phyloP scores from a whole-genome alignment of 1,284 basidiomycete species.

The Apiotrichum gamsii region DNA sequence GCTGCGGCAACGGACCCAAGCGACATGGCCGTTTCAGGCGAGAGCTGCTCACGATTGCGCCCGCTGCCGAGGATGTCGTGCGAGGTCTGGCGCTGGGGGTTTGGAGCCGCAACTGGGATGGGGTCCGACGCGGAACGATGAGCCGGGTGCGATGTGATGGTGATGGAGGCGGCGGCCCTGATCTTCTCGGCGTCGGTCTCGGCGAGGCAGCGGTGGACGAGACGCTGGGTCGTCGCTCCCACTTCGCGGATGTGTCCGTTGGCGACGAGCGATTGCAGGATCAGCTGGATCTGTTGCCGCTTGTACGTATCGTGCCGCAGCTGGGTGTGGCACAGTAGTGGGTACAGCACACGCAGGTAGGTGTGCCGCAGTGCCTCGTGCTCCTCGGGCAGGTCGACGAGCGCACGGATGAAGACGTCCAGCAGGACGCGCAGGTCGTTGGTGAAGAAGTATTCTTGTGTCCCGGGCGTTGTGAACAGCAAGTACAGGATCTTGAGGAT shows the following conservation, averaged over 20 bases:
- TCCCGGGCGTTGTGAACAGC: conserved; percentile 87
- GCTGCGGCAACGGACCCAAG: conserved; percentile 8
- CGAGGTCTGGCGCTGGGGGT: too few relatives aligned
- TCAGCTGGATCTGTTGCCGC: conserved; percentile 74
- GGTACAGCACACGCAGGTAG: conserved; percentile 91
- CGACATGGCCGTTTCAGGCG: conserved; percentile 10
- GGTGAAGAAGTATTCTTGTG: conserved; percentile 95
- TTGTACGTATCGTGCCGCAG: conserved; percentile 81
- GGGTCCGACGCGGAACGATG: neutral
- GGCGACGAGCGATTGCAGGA: conserved; percentile 71
- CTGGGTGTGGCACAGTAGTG: conserved; percentile 90
- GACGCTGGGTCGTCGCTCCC: conserved; percentile 74
- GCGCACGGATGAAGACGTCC: conserved; percentile 89
- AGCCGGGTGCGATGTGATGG: too few relatives aligned
- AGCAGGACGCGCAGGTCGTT: conserved; percentile 94
- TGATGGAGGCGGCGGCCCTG: neutral
- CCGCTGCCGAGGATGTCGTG: too few relatives aligned
- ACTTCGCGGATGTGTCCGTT: conserved; percentile 73
- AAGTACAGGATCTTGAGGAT: conserved; percentile 93
- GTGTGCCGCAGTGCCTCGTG: conserved; percentile 95
- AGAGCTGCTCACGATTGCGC: neutral
- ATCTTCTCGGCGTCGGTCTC: conserved; percentile 15
- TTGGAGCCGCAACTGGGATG: neutral
- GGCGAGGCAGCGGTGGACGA: conserved; percentile 82
- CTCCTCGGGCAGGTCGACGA: conserved; percentile 85